Percentiles rank a stretch among this genome's conserved stretches.
Evolutionary conservation across 305 asterid genomes (phyloP).

Genomic region (Solanum aculeatissimum): DNA sequence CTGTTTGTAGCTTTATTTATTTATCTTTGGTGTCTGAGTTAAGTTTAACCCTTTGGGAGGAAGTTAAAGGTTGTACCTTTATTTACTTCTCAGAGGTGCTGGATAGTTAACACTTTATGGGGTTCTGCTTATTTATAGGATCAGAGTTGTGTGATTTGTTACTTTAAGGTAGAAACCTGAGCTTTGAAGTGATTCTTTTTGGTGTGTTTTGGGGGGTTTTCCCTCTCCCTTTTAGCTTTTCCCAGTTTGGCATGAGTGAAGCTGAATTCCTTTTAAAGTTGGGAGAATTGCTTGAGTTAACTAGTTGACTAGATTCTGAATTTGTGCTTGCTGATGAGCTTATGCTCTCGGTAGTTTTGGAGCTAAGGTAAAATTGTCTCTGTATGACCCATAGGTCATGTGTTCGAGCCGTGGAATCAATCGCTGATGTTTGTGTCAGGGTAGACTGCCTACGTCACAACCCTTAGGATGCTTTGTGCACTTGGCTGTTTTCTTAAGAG

Average conservation of each 20-base stretch:
- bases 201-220: neutral
- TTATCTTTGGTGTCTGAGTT: neutral
- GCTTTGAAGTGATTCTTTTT: neutral
- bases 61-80: neutral
- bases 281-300: neutral
- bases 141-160: constrained; percentile 16
- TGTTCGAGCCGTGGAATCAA: neutral
- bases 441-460: neutral
- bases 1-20: neutral
- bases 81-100: neutral
- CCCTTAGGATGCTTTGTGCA: neutral
- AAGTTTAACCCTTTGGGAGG: neutral
- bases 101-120: neutral
- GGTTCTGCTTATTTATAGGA: constrained; percentile 20
- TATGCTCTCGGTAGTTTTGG: neutral
- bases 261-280: neutral
- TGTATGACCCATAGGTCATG: neutral
- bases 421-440: neutral
- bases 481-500: neutral
- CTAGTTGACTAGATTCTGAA: neutral
- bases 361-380: neutral
- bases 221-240: constrained; percentile 13
- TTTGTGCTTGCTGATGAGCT: neutral
- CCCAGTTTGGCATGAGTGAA: neutral
- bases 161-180: neutral